These are phyloP conservation scores for Aspergillus cristatus DNA, from an alignment of 495 filamentous ascomycete genomes.

Conservation along the genomic window DNA sequence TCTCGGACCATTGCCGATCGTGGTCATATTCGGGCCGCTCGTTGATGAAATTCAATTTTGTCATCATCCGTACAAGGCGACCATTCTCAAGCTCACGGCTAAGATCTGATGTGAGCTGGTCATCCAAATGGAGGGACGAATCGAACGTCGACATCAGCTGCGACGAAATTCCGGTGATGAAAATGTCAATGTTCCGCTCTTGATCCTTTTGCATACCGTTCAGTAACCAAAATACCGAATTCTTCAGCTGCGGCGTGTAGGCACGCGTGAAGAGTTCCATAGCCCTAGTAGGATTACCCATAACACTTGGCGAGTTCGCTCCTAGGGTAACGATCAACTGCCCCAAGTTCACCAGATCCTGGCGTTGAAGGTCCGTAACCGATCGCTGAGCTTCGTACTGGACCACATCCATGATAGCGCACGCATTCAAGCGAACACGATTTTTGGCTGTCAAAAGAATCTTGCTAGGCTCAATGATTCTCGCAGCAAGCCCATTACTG, in stretches of 20 bases:
- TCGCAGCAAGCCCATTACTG: conserved; percentile 66
- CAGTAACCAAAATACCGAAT: conserved; percentile 69
- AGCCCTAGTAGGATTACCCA: conserved; percentile 48
- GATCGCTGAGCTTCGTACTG: conserved; percentile 59
- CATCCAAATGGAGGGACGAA: conserved; percentile 61
- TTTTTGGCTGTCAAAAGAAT: conserved; percentile 62
- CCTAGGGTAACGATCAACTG: conserved; percentile 72
- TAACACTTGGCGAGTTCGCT: conserved; percentile 47
- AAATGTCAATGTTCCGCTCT: conserved; percentile 63
- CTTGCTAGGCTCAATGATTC: conserved; percentile 75
- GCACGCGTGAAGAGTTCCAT: conserved; percentile 63
- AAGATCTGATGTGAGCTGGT: conserved; percentile 61
- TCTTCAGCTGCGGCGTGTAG: conserved; percentile 66
- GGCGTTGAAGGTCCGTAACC: conserved; percentile 68
- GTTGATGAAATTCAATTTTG: conserved; percentile 76
- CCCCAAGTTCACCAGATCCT: conserved; percentile 82
- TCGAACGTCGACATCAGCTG: conserved; percentile 66
- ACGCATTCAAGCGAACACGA: conserved; percentile 82
- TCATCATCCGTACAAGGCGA: conserved; percentile 70
- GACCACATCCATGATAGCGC: conserved; percentile 78
- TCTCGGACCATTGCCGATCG: conserved; percentile 74
- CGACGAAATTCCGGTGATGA: conserved; percentile 64
- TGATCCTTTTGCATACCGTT: conserved; percentile 38
- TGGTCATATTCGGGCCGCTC: conserved; percentile 80
- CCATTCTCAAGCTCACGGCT: conserved; percentile 82